Conservation (phyloP, 2,329 filamentous ascomycete genomes). For the Ampelomyces quisqualis region DNA sequence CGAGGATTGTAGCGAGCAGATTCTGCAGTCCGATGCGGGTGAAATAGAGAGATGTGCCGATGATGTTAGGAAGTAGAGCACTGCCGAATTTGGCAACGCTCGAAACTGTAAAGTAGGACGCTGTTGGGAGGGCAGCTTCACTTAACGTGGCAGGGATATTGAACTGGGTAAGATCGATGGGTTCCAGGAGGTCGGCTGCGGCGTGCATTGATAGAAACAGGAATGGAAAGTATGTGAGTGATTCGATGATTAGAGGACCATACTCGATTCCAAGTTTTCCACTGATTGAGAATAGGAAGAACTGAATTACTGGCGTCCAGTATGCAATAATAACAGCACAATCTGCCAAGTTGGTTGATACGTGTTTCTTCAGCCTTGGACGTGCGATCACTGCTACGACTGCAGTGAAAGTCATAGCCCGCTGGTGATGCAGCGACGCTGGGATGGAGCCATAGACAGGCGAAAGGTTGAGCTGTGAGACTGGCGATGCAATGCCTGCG, state of each 20-base stretch:
- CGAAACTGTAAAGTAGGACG: slow-evolving; percentile 66
- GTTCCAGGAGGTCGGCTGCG: slow-evolving; percentile 59
- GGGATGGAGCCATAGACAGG: slow-evolving; percentile 89
- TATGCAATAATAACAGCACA: slow-evolving; percentile 72
- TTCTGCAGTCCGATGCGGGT: slow-evolving; percentile 73
- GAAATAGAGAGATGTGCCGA: slow-evolving; percentile 64
- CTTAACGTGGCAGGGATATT: slow-evolving; percentile 59
- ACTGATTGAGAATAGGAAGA: slow-evolving; percentile 68
- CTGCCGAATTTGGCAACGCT: slow-evolving; percentile 47
- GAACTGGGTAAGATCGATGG: slow-evolving; percentile 57
- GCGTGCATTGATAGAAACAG: slow-evolving; percentile 45
- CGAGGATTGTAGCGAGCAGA: slow-evolving; percentile 64
- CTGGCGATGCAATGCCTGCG: slow-evolving; percentile 65
- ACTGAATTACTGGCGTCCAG: slow-evolving; percentile 73
- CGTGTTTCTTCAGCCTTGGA: slow-evolving; percentile 55
- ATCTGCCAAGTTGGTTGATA: slow-evolving; percentile 49
- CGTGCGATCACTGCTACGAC: slow-evolving; percentile 73
- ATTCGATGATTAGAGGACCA: slow-evolving; percentile 76
- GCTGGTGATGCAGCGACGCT: slow-evolving; percentile 68
- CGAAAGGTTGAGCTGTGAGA: slow-evolving; percentile 74
- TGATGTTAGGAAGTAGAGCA: slow-evolving; percentile 48
- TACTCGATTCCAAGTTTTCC: slow-evolving; percentile 63
- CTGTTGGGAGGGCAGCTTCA: slow-evolving; percentile 65
- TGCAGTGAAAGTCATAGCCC: slow-evolving; percentile 64
- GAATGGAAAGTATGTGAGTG: slow-evolving; percentile 64